Evolutionary conservation across 305 asterid genomes (phyloP).

Genomic region (Petunia hybrid): DNA sequence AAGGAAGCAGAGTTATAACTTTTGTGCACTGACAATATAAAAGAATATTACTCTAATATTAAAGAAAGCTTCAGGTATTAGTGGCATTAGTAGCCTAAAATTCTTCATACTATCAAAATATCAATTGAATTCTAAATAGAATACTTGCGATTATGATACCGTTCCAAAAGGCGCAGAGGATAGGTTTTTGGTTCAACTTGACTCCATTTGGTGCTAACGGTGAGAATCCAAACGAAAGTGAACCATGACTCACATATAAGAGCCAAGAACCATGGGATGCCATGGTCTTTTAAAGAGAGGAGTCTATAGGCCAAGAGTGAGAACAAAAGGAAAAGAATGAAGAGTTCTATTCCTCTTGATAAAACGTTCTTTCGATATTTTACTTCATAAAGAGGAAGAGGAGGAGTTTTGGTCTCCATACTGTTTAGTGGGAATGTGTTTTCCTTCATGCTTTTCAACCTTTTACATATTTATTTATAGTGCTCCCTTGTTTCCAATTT

Average conservation of each 20-base stretch:
- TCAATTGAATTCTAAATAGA: not conserved
- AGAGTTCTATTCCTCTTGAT: conserved; percentile 41
- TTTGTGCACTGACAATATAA: no score
- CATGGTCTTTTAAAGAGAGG: conserved; percentile 27
- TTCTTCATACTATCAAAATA: not conserved
- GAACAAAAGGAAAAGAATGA: conserved; percentile 45
- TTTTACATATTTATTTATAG: not conserved
- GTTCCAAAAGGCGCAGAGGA: conserved; percentile 41
- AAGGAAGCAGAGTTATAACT: not conserved
- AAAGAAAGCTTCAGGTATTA: not conserved
- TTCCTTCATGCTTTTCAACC: not conserved
- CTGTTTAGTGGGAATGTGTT: not conserved
- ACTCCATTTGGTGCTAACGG: conserved; percentile 45
- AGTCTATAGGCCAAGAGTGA: conserved; percentile 45
- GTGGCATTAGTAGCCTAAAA: not conserved
- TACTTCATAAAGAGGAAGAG: conserved; percentile 40
- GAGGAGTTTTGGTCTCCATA: conserved; percentile 26
- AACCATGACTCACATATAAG: conserved; percentile 51
- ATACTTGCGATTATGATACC: conserved; percentile 18
- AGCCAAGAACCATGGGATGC: conserved; percentile 42
- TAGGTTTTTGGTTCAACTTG: conserved; percentile 35
- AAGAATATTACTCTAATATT: no score
- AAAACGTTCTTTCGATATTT: conserved; percentile 29
- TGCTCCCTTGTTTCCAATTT: no score
- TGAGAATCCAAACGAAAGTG: conserved; percentile 46